Evolutionary conservation across 345 rosid species (phyloP).

Genomic region (Ricinus communis): DNA sequence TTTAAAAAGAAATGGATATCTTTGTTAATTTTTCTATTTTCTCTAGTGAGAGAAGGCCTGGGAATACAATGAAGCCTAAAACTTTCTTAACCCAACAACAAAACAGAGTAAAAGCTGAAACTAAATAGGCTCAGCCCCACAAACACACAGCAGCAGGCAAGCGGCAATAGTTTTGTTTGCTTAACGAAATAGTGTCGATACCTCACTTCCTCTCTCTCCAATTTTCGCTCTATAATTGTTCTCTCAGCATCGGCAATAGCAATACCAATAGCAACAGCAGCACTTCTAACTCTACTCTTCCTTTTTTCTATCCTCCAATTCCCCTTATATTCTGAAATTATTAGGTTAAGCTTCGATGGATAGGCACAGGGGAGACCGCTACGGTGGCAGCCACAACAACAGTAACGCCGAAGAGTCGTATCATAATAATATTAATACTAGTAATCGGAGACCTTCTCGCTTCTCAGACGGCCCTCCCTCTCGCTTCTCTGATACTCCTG

Average conservation of each 20-base stretch:
- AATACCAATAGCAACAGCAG: neutral
- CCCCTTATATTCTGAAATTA: conserved; percentile 22
- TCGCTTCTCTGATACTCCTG: conserved; percentile 26
- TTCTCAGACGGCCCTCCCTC: conserved; percentile 33
- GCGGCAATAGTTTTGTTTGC: too few relatives aligned
- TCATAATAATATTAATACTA: conserved; percentile 35
- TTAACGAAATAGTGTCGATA: too few relatives aligned
- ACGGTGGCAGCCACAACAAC: conserved; percentile 15
- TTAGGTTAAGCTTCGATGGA: conserved; percentile 56
- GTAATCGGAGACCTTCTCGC: conserved; percentile 30
- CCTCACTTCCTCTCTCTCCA: neutral
- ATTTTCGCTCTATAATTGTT: too few relatives aligned
- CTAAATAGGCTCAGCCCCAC: too few relatives aligned
- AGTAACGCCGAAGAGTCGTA: conserved; percentile 30
- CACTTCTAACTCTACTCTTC: neutral
- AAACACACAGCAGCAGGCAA: too few relatives aligned
- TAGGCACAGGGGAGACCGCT: conserved; percentile 73
- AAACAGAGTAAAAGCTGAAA: too few relatives aligned
- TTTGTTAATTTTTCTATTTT: too few relatives aligned
- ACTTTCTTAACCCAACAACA: too few relatives aligned
- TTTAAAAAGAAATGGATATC: too few relatives aligned
- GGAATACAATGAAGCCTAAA: too few relatives aligned
- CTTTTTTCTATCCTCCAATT: neutral
- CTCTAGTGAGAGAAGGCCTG: too few relatives aligned
- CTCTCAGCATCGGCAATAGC: too few relatives aligned